phyloP scores from a whole-genome alignment of 768 basidiomycete species.

The Hirschioporus abietinus region DNA sequence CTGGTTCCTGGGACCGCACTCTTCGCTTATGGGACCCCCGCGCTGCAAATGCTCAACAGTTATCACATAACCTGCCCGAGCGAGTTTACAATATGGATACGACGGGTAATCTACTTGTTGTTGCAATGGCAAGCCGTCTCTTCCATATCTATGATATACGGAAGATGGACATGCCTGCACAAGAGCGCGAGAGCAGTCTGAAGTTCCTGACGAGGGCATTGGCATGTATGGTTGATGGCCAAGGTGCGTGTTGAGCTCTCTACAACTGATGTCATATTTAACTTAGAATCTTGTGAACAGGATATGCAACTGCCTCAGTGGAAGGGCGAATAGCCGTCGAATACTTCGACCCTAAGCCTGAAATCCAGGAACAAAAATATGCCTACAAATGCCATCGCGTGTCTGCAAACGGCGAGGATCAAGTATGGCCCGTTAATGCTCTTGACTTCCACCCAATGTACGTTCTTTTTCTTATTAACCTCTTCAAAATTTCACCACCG shows the following conservation, averaged over 20 bases:
- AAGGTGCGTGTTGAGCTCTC: slow-evolving; percentile 47
- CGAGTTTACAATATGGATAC: slow-evolving; percentile 83
- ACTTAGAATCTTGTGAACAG: slow-evolving; percentile 31
- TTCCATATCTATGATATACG: slow-evolving; percentile 88
- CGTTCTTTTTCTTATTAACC: slow-evolving; percentile 20
- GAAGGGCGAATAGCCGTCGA: slow-evolving; percentile 97
- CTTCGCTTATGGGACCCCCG: slow-evolving; percentile 86
- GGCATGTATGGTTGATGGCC: slow-evolving; percentile 89
- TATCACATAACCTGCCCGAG: slow-evolving; percentile 66
- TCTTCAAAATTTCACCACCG: not conserved
- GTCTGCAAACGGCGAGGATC: slow-evolving; percentile 84
- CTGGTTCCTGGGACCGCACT: slow-evolving; percentile 91
- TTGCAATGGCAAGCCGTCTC: slow-evolving; percentile 87
- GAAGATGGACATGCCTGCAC: slow-evolving; percentile 67
- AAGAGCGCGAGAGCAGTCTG: slow-evolving; percentile 85
- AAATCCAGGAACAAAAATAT: slow-evolving; percentile 81
- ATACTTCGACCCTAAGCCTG: slow-evolving; percentile 82
- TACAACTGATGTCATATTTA: not conserved
- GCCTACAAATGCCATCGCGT: slow-evolving; percentile 98
- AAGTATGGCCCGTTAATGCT: slow-evolving; percentile 95
- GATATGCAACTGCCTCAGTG: slow-evolving; percentile 89
- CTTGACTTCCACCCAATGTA: slow-evolving; percentile 90
- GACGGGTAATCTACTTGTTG: slow-evolving; percentile 74
- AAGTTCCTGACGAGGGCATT: slow-evolving; percentile 93
- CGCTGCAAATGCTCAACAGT: slow-evolving; percentile 47